Conservation (phyloP, 176 grass and related monocot genomes). For the Puccinellia tenuiflora region DNA sequence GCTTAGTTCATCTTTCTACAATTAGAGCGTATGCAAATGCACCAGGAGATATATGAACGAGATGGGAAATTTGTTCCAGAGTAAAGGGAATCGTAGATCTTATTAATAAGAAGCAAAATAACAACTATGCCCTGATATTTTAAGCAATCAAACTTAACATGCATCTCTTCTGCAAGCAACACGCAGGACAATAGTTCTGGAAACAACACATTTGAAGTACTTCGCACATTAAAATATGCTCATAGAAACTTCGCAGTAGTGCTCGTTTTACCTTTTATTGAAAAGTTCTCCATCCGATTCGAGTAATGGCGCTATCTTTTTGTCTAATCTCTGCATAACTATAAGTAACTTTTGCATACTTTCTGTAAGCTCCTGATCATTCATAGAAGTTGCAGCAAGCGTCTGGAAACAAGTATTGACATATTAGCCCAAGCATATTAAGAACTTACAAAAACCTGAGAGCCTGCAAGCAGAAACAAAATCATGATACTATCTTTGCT, state of each 20-base stretch:
- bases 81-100: not conserved
- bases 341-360: conserved; percentile 92
- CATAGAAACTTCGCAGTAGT: conserved; percentile 9
- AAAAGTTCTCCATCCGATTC: conserved; percentile 94
- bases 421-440: conserved; percentile 1
- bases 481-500: conserved; percentile 14
- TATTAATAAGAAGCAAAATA: conserved; percentile 18
- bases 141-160: not conserved
- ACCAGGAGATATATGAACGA: conserved; percentile 6
- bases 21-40: not conserved
- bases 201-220: not conserved
- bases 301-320: conserved; percentile 82
- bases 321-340: conserved; percentile 93
- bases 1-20: conserved; percentile 22
- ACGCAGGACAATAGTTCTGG: not conserved
- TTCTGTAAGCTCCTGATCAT: conserved; percentile 78
- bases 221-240: not conserved
- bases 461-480: not conserved
- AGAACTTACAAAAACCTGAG: not conserved
- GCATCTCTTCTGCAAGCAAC: conserved; percentile 1
- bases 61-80: not conserved
- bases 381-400: conserved; percentile 79
- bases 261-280: conserved; percentile 72
- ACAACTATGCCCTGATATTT: not conserved
- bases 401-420: conserved; percentile 44